Base-by-base conservation (phyloP, 805 yeast genomes). In the Scheffersomyces lignosus region DNA sequence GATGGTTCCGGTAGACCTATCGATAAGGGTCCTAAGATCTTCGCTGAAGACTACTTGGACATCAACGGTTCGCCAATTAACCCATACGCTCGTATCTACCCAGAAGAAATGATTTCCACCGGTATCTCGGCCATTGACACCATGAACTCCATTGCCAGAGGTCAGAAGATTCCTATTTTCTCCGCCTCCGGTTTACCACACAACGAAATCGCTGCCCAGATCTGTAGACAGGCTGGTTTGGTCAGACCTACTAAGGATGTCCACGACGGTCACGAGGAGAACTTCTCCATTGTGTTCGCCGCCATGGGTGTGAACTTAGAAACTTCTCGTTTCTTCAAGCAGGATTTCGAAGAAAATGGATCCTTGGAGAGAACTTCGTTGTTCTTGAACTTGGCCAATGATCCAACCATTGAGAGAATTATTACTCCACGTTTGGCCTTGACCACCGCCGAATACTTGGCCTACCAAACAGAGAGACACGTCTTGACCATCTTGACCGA, bases 231-330 rank as follows among this genome's bases (percentile, higher is more conserved):
- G 74, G 99, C 99, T 27, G 96, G 98, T 53, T 78, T 93, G 62
- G 99, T 95, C 36, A 86, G 98, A 73, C 99, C 99, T 58, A 95
- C 99, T 27, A 93, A 93, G 73, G 99, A 91, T 65, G 98, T 93
- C 41, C 98, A 93, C 64, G 99, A 93, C 68, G 99, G 99, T 58
- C 99, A 93, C 68, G 99, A 93, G 71, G 99, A 93, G 56, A 93
- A 93, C 70, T 93, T 93, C 86, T 87, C 96, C 36, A 95, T 93
- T 69, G 99, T 93, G 26, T 93, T 93, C 60, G 99, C 98, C 27
- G 99, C 99, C 41, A 93, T 95, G 99, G 99, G 99, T 80, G 99
- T 91, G 51, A 93, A 95, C 65, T 80, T 93, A 71, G 99, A 95
- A 71, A 93, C 99, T 23, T 88, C 98, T 18, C 80, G 99, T 66